A percentile compares a stretch with the other conserved stretches of the same genome.
Evolutionary conservation across 2,329 filamentous ascomycete genomes (phyloP).

Genomic region (Colletotrichum sp.): DNA sequence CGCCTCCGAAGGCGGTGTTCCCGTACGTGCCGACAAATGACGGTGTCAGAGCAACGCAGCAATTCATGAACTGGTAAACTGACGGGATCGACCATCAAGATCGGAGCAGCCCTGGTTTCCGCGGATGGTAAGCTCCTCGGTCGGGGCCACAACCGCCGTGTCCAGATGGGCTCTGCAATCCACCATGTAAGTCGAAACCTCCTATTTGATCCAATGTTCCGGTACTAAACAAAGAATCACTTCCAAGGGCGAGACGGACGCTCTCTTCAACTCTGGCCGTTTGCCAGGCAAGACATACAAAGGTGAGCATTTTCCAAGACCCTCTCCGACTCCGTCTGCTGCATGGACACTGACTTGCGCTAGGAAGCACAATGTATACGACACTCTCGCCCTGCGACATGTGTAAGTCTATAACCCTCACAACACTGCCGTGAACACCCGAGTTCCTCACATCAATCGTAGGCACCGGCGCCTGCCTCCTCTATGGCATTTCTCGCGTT

Average conservation of each 20-base stretch:
- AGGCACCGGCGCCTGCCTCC: constrained; percentile 73
- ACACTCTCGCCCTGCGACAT: constrained; percentile 82
- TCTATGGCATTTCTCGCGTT: constrained; percentile 77
- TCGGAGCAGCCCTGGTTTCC: constrained; percentile 66
- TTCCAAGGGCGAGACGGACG: constrained; percentile 73
- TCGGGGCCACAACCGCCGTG: constrained; percentile 76
- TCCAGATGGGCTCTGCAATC: constrained; percentile 74
- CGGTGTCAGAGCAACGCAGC: not conserved
- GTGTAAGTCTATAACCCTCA: constrained; percentile 48
- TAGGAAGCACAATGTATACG: constrained; percentile 77
- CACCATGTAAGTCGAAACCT: constrained; percentile 63
- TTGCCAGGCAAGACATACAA: constrained; percentile 72
- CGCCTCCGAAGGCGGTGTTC: constrained; percentile 16
- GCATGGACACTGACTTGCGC: constrained; percentile 37
- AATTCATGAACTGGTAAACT: not conserved
- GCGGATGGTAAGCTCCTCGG: constrained; percentile 74
- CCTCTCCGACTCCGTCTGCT: not conserved
- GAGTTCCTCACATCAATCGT: not conserved
- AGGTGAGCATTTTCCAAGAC: not conserved
- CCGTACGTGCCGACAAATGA: not conserved
- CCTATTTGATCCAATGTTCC: not conserved
- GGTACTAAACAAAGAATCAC: not conserved
- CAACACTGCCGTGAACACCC: not conserved
- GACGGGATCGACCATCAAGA: constrained; percentile 24
- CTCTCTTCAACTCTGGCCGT: constrained; percentile 76